Evolutionary conservation across 805 yeast genomes (phyloP).

Genomic region (Candida insectalens): DNA sequence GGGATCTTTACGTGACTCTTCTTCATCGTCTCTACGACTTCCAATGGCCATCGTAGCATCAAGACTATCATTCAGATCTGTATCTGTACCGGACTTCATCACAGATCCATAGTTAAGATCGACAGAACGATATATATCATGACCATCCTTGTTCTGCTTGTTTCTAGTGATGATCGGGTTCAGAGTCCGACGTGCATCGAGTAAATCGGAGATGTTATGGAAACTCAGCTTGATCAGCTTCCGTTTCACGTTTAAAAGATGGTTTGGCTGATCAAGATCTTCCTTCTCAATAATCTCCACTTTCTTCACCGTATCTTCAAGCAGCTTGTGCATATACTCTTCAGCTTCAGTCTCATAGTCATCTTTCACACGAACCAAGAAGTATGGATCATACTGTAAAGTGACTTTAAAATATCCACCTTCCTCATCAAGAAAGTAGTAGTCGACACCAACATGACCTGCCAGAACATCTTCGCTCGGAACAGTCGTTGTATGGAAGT

Average conservation of each 20-base stretch:
- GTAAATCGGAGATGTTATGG: conserved; percentile 63
- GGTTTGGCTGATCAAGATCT: conserved; percentile 77
- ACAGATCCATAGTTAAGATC: conserved; percentile 29
- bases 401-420: conserved; percentile 94
- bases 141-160: conserved; percentile 46
- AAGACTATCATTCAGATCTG: conserved; percentile 12
- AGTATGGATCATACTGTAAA: conserved; percentile 77
- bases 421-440: conserved; percentile 89
- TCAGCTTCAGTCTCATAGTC: conserved; percentile 70
- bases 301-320: conserved; percentile 56
- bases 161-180: conserved; percentile 66
- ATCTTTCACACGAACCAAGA: conserved; percentile 56
- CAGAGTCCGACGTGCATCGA: conserved; percentile 61
- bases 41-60: background rate
- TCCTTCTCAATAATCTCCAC: conserved; percentile 56
- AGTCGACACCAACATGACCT: conserved; percentile 89
- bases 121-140: conserved; percentile 57
- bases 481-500: conserved; percentile 82
- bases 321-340: conserved; percentile 60
- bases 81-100: conserved; percentile 22
- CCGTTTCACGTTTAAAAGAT: conserved; percentile 66
- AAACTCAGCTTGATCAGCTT: conserved; percentile 60
- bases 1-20: conserved; percentile 36
- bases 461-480: conserved; percentile 45
- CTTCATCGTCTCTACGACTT: conserved; percentile 10